Conservation (phyloP, 495 filamentous ascomycete species). For the Penicillium paradoxum region DNA sequence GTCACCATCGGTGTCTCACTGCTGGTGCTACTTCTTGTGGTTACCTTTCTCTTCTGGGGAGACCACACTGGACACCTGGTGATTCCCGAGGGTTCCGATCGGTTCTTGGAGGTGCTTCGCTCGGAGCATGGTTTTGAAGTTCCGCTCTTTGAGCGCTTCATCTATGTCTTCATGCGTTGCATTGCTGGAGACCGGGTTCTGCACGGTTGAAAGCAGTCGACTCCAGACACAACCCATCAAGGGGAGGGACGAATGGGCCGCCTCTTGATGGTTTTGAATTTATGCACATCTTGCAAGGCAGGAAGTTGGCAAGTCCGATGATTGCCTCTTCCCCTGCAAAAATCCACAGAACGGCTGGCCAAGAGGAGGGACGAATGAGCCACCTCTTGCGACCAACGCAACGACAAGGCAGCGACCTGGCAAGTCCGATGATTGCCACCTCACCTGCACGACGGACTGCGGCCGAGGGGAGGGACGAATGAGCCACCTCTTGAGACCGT, state of each 20-base stretch:
- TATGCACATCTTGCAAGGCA: background rate
- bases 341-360: background rate
- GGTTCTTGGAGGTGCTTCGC: background rate
- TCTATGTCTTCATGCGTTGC: background rate
- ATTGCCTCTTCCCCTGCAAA: background rate
- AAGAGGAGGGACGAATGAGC: background rate
- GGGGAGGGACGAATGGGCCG: slow-evolving; percentile 4
- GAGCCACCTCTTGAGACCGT: background rate
- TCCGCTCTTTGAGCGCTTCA: background rate
- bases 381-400: background rate
- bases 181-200: background rate
- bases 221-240: background rate
- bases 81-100: background rate
- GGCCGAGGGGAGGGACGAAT: slow-evolving; percentile 1
- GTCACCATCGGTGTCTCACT: background rate
- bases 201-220: background rate
- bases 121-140: background rate
- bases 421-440: background rate
- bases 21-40: background rate
- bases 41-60: background rate
- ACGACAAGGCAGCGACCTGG: background rate
- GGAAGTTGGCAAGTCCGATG: background rate
- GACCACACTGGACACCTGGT: background rate
- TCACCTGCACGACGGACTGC: background rate
- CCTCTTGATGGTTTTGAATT: background rate